Percentiles rank a stretch among this genome's conserved stretches.
phyloP scores from a whole-genome alignment of 495 filamentous ascomycete species.

The Xylona heveae region DNA sequence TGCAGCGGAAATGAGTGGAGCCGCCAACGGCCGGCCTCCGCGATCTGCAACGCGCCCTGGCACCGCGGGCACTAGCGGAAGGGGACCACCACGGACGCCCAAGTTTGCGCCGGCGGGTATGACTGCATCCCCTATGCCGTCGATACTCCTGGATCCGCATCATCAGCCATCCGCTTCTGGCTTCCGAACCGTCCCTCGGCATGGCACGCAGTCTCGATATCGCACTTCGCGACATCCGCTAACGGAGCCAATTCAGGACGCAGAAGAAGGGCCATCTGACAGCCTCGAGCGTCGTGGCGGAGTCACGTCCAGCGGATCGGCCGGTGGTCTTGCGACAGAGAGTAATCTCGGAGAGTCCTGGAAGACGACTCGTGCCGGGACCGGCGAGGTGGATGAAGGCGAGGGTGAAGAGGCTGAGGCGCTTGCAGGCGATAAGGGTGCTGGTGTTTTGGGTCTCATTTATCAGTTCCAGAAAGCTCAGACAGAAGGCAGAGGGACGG shows the following conservation, averaged over 20 bases:
- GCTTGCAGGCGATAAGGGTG: constrained; percentile 16
- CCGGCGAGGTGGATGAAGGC: constrained; percentile 21
- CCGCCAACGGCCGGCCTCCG: constrained; percentile 5
- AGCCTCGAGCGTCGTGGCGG: background rate
- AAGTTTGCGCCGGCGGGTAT: constrained; percentile 12
- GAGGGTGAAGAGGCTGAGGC: constrained; percentile 24
- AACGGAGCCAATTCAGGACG: constrained; percentile 7
- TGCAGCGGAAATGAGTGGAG: constrained; percentile 27
- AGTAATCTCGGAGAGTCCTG: constrained; percentile 45
- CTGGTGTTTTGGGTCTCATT: constrained; percentile 66
- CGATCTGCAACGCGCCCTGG: constrained; percentile 11
- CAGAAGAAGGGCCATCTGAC: constrained; percentile 6
- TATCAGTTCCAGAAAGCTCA: constrained; percentile 82
- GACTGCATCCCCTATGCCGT: constrained; percentile 35
- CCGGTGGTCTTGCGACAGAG: constrained; percentile 23
- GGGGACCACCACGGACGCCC: background rate
- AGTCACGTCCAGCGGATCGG: constrained; percentile 7
- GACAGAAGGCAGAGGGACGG: constrained; percentile 30
- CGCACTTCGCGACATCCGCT: constrained; percentile 18
- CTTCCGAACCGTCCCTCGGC: constrained; percentile 21
- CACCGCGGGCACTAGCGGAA: constrained; percentile 1
- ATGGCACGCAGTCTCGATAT: constrained; percentile 18
- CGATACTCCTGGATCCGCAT: constrained; percentile 66
- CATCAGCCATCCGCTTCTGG: constrained; percentile 50
- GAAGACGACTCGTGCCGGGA: constrained; percentile 31